phyloP scores from a whole-genome alignment of 331 rosid species.

The Ulmus americana region DNA sequence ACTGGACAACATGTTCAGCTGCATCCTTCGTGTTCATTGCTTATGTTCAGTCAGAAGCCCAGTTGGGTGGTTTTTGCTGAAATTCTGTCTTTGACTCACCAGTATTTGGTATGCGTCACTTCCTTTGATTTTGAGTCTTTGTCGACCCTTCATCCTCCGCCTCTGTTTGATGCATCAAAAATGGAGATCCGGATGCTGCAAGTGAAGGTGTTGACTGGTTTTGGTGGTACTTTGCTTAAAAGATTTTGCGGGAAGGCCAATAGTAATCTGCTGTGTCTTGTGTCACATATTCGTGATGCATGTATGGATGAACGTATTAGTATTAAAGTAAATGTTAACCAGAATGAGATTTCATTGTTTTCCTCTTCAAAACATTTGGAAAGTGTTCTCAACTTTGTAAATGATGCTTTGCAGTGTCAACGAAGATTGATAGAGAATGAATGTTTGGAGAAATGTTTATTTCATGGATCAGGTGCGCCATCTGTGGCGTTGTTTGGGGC shows the following conservation, averaged over 20 bases:
- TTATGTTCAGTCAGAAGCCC: constrained; percentile 68
- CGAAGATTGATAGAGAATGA: constrained; percentile 49
- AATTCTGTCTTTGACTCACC: constrained; percentile 54
- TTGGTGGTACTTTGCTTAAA: constrained; percentile 62
- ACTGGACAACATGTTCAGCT: constrained; percentile 68
- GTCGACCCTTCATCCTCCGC: constrained; percentile 48
- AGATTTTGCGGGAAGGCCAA: constrained; percentile 76
- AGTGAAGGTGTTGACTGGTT: constrained; percentile 49
- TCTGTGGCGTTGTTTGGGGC: constrained; percentile 81
- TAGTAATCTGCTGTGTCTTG: constrained; percentile 44
- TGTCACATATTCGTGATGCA: constrained; percentile 40
- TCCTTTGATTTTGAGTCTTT: constrained; percentile 58
- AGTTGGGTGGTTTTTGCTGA: constrained; percentile 88
- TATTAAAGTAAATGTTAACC: constrained; percentile 53
- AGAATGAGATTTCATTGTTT: constrained; percentile 52
- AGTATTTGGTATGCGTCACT: constrained; percentile 72
- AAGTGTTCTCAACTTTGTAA: constrained; percentile 32
- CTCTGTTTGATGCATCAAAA: constrained; percentile 47
- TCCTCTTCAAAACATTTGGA: constrained; percentile 55
- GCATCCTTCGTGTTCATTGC: constrained; percentile 90
- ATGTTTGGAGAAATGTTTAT: constrained; percentile 70
- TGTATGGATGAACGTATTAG: constrained; percentile 58
- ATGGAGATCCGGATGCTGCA: constrained; percentile 57
- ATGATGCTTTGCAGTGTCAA: constrained; percentile 51
- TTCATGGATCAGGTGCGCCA: constrained; percentile 57